Evolutionary conservation across 208 protist species (phyloP), one percentile per base, ranked within the genome.

Genomic region (Leptomonas pyrrhocoris): DNA sequence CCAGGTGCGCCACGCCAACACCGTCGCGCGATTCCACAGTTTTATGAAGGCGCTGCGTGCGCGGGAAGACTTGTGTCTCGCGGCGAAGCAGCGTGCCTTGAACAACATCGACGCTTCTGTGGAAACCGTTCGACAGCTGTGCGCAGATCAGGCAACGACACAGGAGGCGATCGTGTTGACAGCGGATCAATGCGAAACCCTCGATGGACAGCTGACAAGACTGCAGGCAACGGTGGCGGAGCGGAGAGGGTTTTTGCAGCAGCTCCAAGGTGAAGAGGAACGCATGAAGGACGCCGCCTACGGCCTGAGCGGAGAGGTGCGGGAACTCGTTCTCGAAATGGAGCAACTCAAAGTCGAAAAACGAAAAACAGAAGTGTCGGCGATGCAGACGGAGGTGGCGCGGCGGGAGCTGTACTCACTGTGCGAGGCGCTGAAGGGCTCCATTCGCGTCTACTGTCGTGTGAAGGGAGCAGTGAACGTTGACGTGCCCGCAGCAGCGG

Each of bases 361-460:
- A 46, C 62, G 74, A 16, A 51, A 65, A 19, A 43, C 69, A 18
- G 73, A 77, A 19, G 56, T 80, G 23, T 60, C 54, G 51, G 70
- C 80, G 38, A 87, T 86, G 83, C 64, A 88, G 73, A 64, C 40
- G 15, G 89, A 96, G 79, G 34, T 96, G 59, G n/a, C 70, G 4
- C 88, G 92, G 30, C 82, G 92, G 13, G 84, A 82, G 68, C 76
- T 94, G 30, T 92, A 85, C 73, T 82, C 86, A 13, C 74, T 77
- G 18, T 92, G 83, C 63, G 92, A 96, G 72, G 91, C 94, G 74
- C 53, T 97, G 28, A 94, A 95, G 49, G 94, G 94, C 15, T 88
- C 90, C 7, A 97, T 97, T 72, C 86, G 94, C 19, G 94, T 97
- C 36, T 96, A 93, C 78, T 96, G 94, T 61, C 89, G 94, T 9